Percentiles rank a stretch among this genome's conserved stretches.
Evolutionary conservation across 768 basidiomycete species (phyloP).

Genomic region (Phylloporus rhodoxanthus): DNA sequence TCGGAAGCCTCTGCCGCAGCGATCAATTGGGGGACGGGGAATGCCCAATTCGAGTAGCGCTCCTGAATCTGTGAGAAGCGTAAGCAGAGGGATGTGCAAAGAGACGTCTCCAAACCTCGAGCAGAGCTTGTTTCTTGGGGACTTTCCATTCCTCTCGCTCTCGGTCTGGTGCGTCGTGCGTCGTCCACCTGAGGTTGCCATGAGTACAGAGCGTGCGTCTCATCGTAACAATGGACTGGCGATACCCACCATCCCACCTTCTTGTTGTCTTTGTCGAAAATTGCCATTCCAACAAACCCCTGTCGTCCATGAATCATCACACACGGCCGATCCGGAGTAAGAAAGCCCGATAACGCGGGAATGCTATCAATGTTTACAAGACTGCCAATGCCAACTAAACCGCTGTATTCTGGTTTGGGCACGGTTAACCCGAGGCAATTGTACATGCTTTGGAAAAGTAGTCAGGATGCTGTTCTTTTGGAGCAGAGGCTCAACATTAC

Average conservation of each 20-base stretch:
- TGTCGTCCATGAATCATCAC: slow-evolving; percentile 26
- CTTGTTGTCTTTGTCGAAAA: slow-evolving; percentile 23
- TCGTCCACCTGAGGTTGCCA: slow-evolving; percentile 23
- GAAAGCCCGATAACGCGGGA: slow-evolving; percentile 16
- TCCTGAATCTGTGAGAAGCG: slow-evolving; percentile 15
- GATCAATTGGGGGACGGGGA: slow-evolving; percentile 26
- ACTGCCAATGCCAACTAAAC: slow-evolving; percentile 21
- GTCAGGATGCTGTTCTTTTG: neutral
- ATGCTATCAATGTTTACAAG: slow-evolving; percentile 16
- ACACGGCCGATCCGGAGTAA: slow-evolving; percentile 21
- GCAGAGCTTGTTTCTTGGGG: slow-evolving; percentile 16
- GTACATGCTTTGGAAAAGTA: slow-evolving; percentile 17
- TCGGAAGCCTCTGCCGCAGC: slow-evolving; percentile 15
- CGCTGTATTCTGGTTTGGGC: slow-evolving; percentile 27
- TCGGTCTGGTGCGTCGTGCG: slow-evolving; percentile 23
- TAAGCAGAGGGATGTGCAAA: neutral
- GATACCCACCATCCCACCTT: slow-evolving; percentile 22
- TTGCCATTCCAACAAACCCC: slow-evolving; percentile 25
- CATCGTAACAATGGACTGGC: neutral
- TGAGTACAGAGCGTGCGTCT: neutral
- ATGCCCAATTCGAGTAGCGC: slow-evolving; percentile 25
- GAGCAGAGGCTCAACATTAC: slow-evolving; percentile 3
- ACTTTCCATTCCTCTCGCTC: slow-evolving; percentile 27
- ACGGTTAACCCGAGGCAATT: slow-evolving; percentile 11
- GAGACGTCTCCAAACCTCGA: slow-evolving; percentile 8